phyloP scores from a whole-genome alignment of 1,284 basidiomycete species.

The Anthracocystis walkeri region DNA sequence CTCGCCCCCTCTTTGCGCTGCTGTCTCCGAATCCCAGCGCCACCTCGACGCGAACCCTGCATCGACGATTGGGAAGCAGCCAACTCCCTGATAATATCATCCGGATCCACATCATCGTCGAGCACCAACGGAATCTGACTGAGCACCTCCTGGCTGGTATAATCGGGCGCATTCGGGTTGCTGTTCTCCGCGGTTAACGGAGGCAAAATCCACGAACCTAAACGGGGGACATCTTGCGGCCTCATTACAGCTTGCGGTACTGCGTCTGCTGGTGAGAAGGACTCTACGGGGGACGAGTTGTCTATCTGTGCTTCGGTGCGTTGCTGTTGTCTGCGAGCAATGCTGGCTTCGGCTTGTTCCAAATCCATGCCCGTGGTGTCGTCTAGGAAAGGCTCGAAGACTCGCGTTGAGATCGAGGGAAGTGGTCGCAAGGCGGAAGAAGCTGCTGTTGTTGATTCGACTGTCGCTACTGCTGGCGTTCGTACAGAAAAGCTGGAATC shows the following conservation, averaged over 20 bases:
- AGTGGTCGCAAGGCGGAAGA: slow-evolving; percentile 17
- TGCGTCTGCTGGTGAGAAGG: slow-evolving; percentile 21
- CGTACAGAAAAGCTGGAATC: slow-evolving; percentile 6
- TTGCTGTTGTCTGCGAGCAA: neutral
- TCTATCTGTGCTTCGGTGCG: neutral
- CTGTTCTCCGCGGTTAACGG: slow-evolving; percentile 35
- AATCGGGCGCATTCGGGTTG: slow-evolving; percentile 21
- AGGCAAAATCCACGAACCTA: slow-evolving; percentile 39
- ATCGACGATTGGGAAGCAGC: slow-evolving; percentile 9
- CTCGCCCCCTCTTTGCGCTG: neutral
- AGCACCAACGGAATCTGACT: slow-evolving; percentile 32
- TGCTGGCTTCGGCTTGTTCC: slow-evolving; percentile 19
- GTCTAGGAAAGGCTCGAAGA: slow-evolving; percentile 42
- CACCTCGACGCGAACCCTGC: neutral
- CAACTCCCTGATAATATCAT: neutral
- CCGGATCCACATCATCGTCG: neutral
- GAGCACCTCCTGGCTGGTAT: slow-evolving; percentile 26
- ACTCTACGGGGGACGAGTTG: slow-evolving; percentile 38
- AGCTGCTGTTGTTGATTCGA: neutral
- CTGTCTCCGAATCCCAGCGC: neutral
- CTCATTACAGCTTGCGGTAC: neutral
- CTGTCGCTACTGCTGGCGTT: neutral
- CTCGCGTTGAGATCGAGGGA: slow-evolving; percentile 23
- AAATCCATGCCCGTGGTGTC: slow-evolving; percentile 41
- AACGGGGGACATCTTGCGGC: slow-evolving; percentile 30